Percentiles rank a stretch among this genome's conserved stretches.
Conservation (phyloP, 306 rosid species). For the Geum urbanum region DNA sequence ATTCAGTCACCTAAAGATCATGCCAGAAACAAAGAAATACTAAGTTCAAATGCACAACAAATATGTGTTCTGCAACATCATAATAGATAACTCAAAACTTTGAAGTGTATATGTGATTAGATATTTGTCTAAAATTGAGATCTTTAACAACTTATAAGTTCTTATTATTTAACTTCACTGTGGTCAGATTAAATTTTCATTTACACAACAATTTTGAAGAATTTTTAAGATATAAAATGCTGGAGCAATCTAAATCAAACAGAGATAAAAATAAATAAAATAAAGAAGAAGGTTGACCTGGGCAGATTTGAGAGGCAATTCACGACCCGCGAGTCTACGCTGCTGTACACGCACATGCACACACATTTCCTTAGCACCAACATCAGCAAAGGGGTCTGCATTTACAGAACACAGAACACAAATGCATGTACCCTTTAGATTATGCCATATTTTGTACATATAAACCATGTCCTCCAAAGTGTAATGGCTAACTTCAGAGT, state of each 20-base stretch:
- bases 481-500: no score
- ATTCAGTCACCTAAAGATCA: constrained; percentile 49
- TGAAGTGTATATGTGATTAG: not conserved
- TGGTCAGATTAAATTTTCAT: not conserved
- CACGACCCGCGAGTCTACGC: constrained; percentile 61
- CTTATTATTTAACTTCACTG: not conserved
- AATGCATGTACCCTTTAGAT: no score
- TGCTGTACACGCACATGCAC: no score
- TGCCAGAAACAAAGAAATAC: not conserved
- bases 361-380: no score
- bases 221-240: constrained; percentile 8
- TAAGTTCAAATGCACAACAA: not conserved
- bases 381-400: no score
- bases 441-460: no score
- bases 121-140: not conserved
- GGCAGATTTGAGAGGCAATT: constrained; percentile 76
- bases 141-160: not conserved
- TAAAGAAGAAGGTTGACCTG: constrained; percentile 46
- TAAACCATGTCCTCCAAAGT: no score
- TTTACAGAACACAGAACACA: no score
- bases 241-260: not conserved
- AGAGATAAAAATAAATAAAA: not conserved
- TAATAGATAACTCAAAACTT: not conserved
- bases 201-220: not conserved
- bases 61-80: not conserved